phyloP scores from a whole-genome alignment of 1,284 basidiomycete species.

The Phellinidium pouzarii region DNA sequence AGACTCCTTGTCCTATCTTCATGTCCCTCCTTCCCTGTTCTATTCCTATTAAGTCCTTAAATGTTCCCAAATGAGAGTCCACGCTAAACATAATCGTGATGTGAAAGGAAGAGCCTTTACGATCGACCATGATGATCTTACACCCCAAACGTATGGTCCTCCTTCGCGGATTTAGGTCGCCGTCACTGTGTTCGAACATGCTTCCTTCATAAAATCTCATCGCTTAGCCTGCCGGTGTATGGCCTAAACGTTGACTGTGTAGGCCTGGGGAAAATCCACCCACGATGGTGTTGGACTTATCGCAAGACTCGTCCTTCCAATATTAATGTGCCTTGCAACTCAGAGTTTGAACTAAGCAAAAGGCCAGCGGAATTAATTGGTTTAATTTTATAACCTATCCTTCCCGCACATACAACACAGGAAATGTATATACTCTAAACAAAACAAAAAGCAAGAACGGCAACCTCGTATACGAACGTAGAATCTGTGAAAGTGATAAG shows the following conservation, averaged over 20 bases:
- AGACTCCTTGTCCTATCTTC: not conserved
- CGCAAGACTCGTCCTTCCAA: no score
- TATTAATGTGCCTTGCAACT: no score
- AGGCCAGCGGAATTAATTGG: no score
- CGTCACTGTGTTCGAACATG: not conserved
- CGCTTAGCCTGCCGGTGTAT: slow-evolving; percentile 1
- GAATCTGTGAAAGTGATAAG: slow-evolving; percentile 1
- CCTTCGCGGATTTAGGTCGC: not conserved
- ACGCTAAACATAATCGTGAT: not conserved
- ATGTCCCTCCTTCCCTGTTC: not conserved
- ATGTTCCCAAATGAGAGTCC: not conserved
- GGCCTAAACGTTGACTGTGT: not conserved
- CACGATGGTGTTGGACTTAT: not conserved
- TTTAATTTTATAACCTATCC: not conserved
- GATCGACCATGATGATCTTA: not conserved
- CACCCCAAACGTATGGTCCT: not conserved
- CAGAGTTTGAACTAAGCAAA: no score
- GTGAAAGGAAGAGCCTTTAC: not conserved
- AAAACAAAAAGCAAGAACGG: not conserved
- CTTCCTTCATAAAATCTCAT: not conserved
- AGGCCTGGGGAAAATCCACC: not conserved
- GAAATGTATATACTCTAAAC: not conserved
- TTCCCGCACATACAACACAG: slow-evolving; percentile 9
- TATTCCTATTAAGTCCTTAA: not conserved
- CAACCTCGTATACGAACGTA: not conserved